These are phyloP conservation scores for Aspergillus ustus DNA, from an alignment of 2,329 filamentous ascomycete genomes.

Conservation along the genomic window DNA sequence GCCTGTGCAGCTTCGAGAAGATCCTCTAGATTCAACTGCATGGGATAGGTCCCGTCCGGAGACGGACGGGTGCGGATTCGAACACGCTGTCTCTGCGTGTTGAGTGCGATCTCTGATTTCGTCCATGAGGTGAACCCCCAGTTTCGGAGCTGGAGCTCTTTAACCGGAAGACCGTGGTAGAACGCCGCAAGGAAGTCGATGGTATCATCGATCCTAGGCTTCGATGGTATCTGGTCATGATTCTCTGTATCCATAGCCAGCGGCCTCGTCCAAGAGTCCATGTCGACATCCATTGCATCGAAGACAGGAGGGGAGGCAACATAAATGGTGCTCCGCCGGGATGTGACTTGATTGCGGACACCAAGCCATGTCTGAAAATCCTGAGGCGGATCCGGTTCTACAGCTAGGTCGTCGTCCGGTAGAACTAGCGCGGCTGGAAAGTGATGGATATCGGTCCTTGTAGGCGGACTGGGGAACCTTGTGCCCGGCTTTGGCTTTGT, in stretches of 20 bases:
- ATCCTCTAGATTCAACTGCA: constrained; percentile 62
- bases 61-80: constrained; percentile 58
- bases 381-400: constrained; percentile 59
- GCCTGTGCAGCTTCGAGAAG: constrained; percentile 61
- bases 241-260: neutral
- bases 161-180: constrained; percentile 61
- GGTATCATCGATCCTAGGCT: constrained; percentile 38
- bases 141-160: constrained; percentile 40
- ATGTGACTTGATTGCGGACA: constrained; percentile 56
- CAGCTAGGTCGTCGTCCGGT: constrained; percentile 62
- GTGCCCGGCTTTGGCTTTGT: neutral
- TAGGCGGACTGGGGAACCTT: neutral
- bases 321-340: constrained; percentile 57
- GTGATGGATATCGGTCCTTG: constrained; percentile 21
- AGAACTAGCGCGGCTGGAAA: constrained; percentile 66
- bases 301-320: constrained; percentile 55
- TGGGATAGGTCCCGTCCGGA: constrained; percentile 51
- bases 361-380: constrained; percentile 57
- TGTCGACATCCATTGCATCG: neutral
- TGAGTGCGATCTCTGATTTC: neutral
- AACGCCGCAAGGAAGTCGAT: constrained; percentile 53
- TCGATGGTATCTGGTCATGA: neutral
- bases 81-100: constrained; percentile 37
- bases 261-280: neutral
- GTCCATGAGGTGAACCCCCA: constrained; percentile 57